Evolutionary conservation across 1,139 yeast species (phyloP).

Genomic region (Sporopachydermia cereana): DNA sequence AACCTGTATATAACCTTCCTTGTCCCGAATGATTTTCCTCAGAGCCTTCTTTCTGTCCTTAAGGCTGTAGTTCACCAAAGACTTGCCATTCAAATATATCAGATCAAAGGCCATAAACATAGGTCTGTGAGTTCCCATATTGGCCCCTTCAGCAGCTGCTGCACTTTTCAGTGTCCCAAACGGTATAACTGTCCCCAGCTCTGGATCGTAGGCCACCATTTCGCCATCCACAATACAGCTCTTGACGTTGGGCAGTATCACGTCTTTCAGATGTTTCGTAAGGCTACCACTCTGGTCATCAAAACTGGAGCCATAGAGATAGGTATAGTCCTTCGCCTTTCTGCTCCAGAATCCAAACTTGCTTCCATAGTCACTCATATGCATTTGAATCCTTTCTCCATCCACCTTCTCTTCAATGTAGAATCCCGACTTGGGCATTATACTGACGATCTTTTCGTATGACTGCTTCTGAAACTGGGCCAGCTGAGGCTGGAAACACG

Average conservation of each 20-base stretch:
- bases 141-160: slow-evolving; percentile 34
- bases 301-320: slow-evolving; percentile 55
- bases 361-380: slow-evolving; percentile 32
- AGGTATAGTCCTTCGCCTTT: slow-evolving; percentile 60
- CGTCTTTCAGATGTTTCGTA: slow-evolving; percentile 39
- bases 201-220: slow-evolving; percentile 78
- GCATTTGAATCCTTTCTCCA: slow-evolving; percentile 81
- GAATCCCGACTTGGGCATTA: slow-evolving; percentile 35
- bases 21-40: slow-evolving; percentile 33
- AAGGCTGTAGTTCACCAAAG: slow-evolving; percentile 45
- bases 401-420: slow-evolving; percentile 86
- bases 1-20: slow-evolving; percentile 44
- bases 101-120: slow-evolving; percentile 63
- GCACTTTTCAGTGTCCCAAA: slow-evolving; percentile 70
- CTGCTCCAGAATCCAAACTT: slow-evolving; percentile 54
- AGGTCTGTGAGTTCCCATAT: slow-evolving; percentile 33
- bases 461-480: slow-evolving; percentile 41
- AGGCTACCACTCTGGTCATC: slow-evolving; percentile 42
- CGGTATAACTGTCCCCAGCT: slow-evolving; percentile 49
- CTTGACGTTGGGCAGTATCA: slow-evolving; percentile 33
- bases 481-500: slow-evolving; percentile 34
- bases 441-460: slow-evolving; percentile 37
- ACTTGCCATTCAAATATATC: slow-evolving; percentile 50
- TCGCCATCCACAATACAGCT: slow-evolving; percentile 73
- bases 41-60: slow-evolving; percentile 45